These are phyloP conservation scores for Elsinoe batatas DNA, from an alignment of 2,329 filamentous ascomycete genomes.

Conservation along the genomic window DNA sequence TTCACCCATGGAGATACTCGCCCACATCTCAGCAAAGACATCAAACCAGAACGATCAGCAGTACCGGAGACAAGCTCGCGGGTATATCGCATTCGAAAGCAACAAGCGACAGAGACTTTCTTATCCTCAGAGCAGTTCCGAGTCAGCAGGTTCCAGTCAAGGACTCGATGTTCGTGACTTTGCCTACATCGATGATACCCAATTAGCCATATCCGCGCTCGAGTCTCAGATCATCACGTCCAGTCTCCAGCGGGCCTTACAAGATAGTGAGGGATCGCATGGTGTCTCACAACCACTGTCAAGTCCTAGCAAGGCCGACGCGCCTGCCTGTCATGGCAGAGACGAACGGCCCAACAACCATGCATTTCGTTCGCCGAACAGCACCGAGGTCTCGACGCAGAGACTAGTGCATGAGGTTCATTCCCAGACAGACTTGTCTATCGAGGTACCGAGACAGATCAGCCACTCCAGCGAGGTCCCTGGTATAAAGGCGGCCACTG, in stretches of 20 bases:
- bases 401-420: neutral
- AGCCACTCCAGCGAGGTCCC: neutral
- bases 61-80: constrained; percentile 31
- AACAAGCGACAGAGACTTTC: neutral
- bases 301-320: too few species aligned
- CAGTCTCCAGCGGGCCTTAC: constrained; percentile 14
- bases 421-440: constrained; percentile 15
- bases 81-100: constrained; percentile 31
- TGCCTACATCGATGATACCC: constrained; percentile 32
- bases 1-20: constrained; percentile 31
- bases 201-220: constrained; percentile 31
- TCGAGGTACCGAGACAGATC: neutral
- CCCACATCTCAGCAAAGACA: constrained; percentile 37
- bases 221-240: constrained; percentile 33
- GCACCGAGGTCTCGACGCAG: neutral
- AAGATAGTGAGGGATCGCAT: neutral
- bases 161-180: constrained; percentile 7
- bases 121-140: neutral
- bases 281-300: too few species aligned
- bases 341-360: neutral
- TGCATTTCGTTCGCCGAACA: neutral
- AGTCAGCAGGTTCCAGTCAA: neutral
- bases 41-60: constrained; percentile 33
- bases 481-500: neutral
- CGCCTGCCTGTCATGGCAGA: too few species aligned